phyloP scores from a whole-genome alignment of 2,329 filamentous ascomycete genomes.

The Ilyonectria mors-panacis region DNA sequence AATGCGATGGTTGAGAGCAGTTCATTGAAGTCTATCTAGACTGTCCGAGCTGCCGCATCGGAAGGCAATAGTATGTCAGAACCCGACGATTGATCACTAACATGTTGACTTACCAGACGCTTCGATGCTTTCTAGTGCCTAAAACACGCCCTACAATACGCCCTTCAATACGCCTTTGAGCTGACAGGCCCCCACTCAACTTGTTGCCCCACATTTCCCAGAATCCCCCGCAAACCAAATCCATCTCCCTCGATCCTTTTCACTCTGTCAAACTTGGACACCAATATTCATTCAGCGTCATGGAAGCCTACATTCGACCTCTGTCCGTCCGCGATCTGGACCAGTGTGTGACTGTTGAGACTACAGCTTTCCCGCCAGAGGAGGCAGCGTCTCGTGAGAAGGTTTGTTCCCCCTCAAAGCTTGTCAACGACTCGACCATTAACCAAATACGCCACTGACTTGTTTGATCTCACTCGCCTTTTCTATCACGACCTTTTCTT shows the following conservation, averaged over 20 bases:
- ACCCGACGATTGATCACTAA: too few species aligned
- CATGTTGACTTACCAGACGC: not conserved
- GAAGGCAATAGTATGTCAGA: too few species aligned
- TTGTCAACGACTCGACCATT: not conserved
- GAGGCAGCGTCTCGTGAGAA: conserved; percentile 50
- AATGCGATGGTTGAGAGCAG: too few species aligned
- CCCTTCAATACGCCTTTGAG: not conserved
- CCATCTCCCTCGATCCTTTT: not conserved
- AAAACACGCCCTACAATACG: not conserved
- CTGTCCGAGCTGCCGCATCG: too few species aligned
- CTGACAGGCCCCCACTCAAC: not conserved
- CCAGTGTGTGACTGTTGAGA: conserved; percentile 43
- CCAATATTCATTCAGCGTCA: conserved; percentile 15
- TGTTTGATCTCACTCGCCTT: not conserved
- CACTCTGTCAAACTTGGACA: not conserved
- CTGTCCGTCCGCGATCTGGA: conserved; percentile 45
- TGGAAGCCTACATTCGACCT: conserved; percentile 45
- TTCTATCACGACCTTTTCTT: not conserved
- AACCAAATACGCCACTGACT: not conserved
- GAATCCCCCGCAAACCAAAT: conserved; percentile 6
- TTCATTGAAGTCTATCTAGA: too few species aligned
- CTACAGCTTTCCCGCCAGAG: conserved; percentile 48
- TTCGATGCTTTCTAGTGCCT: not conserved
- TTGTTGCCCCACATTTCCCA: not conserved
- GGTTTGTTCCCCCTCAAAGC: conserved; percentile 30